Percentiles rank a stretch among this genome's conserved stretches.
phyloP scores from a whole-genome alignment of 148 eudicot species.

The Rhododendron vialii region DNA sequence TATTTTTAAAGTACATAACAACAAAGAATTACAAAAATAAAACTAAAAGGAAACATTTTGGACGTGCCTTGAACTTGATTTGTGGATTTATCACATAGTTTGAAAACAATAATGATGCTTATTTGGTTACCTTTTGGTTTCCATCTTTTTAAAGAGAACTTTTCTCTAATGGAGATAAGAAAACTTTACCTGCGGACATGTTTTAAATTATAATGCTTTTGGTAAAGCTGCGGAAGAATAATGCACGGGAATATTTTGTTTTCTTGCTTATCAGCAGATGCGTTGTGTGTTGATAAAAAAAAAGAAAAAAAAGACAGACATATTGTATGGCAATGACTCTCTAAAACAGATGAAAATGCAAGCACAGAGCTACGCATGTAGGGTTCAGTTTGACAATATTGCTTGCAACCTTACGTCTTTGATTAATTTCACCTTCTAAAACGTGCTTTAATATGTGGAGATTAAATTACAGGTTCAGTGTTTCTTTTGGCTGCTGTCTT shows the following conservation, averaged over 20 bases:
- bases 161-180: background rate
- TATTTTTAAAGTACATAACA: too few species aligned
- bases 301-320: too few species aligned
- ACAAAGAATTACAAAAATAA: too few species aligned
- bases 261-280: background rate
- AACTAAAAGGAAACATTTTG: too few species aligned
- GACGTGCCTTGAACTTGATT: too few species aligned
- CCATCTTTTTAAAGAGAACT: background rate
- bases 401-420: background rate
- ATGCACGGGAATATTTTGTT: background rate
- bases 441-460: background rate
- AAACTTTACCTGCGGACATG: background rate
- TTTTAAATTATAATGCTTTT: background rate
- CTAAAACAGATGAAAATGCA: background rate
- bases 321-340: background rate
- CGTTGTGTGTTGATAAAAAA: background rate
- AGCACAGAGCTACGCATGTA: background rate
- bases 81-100: too few species aligned
- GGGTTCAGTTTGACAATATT: background rate
- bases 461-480: too few species aligned
- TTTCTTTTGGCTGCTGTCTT: background rate
- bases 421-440: background rate
- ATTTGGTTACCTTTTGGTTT: background rate
- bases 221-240: background rate
- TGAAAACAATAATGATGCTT: too few species aligned